phyloP scores from a whole-genome alignment of 352 stramenopile genomes.

The Pythium coloratum region DNA sequence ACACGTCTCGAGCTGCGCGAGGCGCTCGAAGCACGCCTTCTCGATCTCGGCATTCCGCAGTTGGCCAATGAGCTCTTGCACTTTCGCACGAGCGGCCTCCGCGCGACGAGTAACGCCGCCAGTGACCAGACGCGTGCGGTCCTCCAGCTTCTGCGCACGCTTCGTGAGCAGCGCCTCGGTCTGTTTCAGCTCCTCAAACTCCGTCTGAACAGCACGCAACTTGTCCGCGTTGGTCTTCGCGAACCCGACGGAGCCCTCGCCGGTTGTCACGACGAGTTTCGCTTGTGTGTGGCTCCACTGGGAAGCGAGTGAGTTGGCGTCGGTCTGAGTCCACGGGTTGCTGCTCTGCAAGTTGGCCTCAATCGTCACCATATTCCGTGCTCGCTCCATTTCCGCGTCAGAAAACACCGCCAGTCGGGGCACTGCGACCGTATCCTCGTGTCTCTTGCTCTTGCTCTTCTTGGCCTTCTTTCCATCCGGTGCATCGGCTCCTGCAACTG shows the following conservation, averaged over 20 bases:
- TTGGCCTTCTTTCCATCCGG: slow-evolving; percentile 54
- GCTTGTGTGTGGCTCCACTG: slow-evolving; percentile 48
- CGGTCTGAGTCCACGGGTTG: slow-evolving; percentile 43
- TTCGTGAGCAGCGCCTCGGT: slow-evolving; percentile 57
- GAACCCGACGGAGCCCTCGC: slow-evolving; percentile 36
- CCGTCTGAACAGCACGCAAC: slow-evolving; percentile 46
- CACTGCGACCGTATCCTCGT: slow-evolving; percentile 36
- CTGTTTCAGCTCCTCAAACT: slow-evolving; percentile 74
- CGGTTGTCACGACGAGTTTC: slow-evolving; percentile 36
- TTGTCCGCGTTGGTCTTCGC: slow-evolving; percentile 41
- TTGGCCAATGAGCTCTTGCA: slow-evolving; percentile 41
- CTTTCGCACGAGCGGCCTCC: slow-evolving; percentile 34
- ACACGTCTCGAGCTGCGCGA: slow-evolving; percentile 51
- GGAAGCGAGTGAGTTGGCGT: slow-evolving; percentile 19
- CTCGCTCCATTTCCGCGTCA: slow-evolving; percentile 63
- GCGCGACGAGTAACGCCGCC: slow-evolving; percentile 57
- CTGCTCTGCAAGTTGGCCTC: slow-evolving; percentile 53
- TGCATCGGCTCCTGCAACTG: slow-evolving; percentile 29
- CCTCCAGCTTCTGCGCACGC: slow-evolving; percentile 72
- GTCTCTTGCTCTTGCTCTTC: slow-evolving; percentile 58
- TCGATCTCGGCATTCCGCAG: slow-evolving; percentile 69
- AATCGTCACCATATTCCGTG: slow-evolving; percentile 77
- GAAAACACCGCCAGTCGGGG: slow-evolving; percentile 46
- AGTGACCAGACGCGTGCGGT: slow-evolving; percentile 63
- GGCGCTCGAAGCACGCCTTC: slow-evolving; percentile 59